Evolutionary conservation across 495 filamentous ascomycete species (phyloP).

Genomic region (Wilcoxina mikolae): DNA sequence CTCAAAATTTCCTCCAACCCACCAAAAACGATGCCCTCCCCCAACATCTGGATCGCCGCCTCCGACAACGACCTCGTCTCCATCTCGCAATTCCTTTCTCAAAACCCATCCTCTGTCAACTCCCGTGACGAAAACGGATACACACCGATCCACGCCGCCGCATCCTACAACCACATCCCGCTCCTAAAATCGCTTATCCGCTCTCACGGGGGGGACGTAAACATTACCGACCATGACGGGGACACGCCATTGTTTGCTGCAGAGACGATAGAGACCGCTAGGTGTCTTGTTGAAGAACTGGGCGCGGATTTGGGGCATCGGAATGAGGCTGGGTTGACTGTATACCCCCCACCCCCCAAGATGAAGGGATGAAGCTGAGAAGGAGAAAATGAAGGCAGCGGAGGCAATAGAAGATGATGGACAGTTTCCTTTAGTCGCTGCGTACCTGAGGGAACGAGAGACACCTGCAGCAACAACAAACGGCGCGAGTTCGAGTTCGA

Average conservation of each 20-base stretch:
- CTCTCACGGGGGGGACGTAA: constrained; percentile 60
- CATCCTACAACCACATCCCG: constrained; percentile 73
- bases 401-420: constrained; percentile 58
- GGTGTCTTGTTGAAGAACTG: constrained; percentile 65
- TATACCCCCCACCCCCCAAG: not conserved
- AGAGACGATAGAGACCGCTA: constrained; percentile 62
- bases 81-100: constrained; percentile 50
- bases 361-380: not conserved
- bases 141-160: constrained; percentile 79
- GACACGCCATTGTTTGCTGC: constrained; percentile 83
- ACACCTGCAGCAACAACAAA: constrained; percentile 12
- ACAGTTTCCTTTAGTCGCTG: constrained; percentile 51
- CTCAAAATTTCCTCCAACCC: not conserved
- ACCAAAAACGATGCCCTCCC: constrained; percentile 34
- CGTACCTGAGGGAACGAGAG: constrained; percentile 48
- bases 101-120: constrained; percentile 51
- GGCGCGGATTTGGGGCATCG: constrained; percentile 46
- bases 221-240: constrained; percentile 72
- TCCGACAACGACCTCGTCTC: constrained; percentile 51
- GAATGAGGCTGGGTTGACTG: constrained; percentile 50
- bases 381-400: constrained; percentile 33
- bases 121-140: constrained; percentile 65
- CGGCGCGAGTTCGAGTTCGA: not conserved
- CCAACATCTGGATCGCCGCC: constrained; percentile 64
- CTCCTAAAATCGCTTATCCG: constrained; percentile 65